Evolutionary conservation across 192 early-diverging fungal species (phyloP), one percentile per base, ranked within the genome.

Genomic region (Coemansia sp.): DNA sequence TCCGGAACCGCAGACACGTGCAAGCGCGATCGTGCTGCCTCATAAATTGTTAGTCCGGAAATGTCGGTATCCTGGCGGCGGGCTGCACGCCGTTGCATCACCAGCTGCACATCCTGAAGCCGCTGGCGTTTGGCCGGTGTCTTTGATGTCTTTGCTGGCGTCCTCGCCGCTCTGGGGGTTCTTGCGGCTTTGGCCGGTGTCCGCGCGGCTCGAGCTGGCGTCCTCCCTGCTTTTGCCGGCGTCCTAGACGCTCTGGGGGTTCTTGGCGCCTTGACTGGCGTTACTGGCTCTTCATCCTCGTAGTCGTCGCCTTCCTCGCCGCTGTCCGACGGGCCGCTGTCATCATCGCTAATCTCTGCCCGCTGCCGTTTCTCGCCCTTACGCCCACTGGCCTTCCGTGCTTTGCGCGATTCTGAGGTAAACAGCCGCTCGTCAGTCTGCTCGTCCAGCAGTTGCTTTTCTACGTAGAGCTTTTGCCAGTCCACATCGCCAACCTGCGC

Each of bases 1-100:
- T 95, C 85, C 3, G 96, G 96, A 0, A 94, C 86, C 10, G 89
- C 89, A 2, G 91, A 87, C 14, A 93, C 89, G 64, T 92, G 91
- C n/a, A 98, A 59, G n/a, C 84, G 70, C 47, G 85, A 81, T 3
- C 88, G 75, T 0, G 91, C 91, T 10, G 59, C 58, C 48, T 86
- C 84, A 58, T 83, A 90, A 6, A 79, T 55, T 4, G 81, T 79
- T 39, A 47, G 49, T 2, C 70, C 64, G 3, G 39, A 58, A 14
- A 31, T 26, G 35, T 19, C 58, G 59, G 26, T 51, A 29, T 34
- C 48, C 19, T 12, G 40, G 14, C 52, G 17, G 14, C 60, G 55
- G 20, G 71, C 34, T 7, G 68, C 45, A 1, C 60, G 65, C 35
- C 52, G 50, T 15, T 55, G 26, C 20, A 75, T 58, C 4, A 54